Evolutionary conservation across 2,329 filamentous ascomycete genomes (phyloP), one percentile per base, ranked within the genome.

Genomic region (Alternaria brassicicola): DNA sequence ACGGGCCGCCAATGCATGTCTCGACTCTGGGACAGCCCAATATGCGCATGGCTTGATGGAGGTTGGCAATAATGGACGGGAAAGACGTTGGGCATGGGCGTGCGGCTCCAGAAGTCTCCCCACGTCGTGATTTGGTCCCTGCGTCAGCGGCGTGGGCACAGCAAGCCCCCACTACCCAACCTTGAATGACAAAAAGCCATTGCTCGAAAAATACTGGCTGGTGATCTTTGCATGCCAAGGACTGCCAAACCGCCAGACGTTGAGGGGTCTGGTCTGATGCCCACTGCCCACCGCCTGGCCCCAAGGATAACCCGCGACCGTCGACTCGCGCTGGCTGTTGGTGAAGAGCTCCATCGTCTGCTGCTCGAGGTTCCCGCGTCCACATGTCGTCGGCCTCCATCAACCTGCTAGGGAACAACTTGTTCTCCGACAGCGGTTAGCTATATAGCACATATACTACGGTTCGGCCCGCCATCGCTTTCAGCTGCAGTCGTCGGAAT

Each of bases 351-450:
- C 57, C 59, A 64, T 55, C 51, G 39, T 53, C 57, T 59, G 48
- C 54, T 61, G 52, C 46, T 56, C 53, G 55, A 57, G 63, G 45
- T 64, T 59, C 49, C 49, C 61, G 55, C 65, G 70, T 72, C 70
- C 68, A 65, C 61, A 76, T 77, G 75, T 77, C 75, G 72, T 75
- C 64, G 52, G 65, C 70, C 54, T 66, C 63, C 61, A 72, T 65
- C 64, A 70, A 68, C 51, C 61, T 68, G 61, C 63, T 72, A 58
- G 72, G 73, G 68, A 75, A 73, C 71, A 70, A 67, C 50, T 57
- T 73, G 70, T 76, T 76, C 70, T 72, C 70, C 56, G 74, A 76
- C 65, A 74, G 70, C 66, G 73, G 73, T 65, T 76, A 76, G 71
- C 68, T 48, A 61, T 43, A 47, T 52, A n/a, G n/a, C n/a, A n/a